phyloP scores from a whole-genome alignment of 352 stramenopile genomes.

The Pythium brassicae region DNA sequence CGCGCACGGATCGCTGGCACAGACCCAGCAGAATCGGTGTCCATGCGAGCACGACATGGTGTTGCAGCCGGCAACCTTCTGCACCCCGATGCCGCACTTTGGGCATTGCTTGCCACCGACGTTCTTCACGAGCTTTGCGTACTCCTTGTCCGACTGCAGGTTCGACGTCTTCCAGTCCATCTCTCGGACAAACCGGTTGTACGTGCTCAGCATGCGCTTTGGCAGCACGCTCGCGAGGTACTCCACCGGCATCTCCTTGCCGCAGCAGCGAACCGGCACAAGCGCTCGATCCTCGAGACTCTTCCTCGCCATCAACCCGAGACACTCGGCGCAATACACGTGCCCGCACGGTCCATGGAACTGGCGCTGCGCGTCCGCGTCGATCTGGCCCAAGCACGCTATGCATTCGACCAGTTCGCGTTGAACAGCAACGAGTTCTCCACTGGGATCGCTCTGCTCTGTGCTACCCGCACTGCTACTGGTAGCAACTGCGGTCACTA shows the following conservation, averaged over 20 bases:
- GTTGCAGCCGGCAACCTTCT: conserved; percentile 49
- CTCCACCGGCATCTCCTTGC: conserved; percentile 58
- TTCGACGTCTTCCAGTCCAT: conserved; percentile 38
- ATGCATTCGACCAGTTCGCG: background rate
- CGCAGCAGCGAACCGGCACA: conserved; percentile 61
- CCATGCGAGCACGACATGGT: conserved; percentile 48
- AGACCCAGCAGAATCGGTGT: conserved; percentile 64
- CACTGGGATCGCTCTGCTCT: no score
- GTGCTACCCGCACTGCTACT: background rate
- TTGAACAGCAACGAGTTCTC: no score
- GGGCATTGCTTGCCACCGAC: conserved; percentile 54
- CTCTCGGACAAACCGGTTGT: conserved; percentile 56
- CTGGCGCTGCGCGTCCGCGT: background rate
- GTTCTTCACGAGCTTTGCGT: conserved; percentile 30
- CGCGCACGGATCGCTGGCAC: conserved; percentile 30
- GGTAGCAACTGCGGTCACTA: background rate
- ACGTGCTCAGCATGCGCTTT: conserved; percentile 21
- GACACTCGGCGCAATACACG: conserved; percentile 55
- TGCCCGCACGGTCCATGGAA: conserved; percentile 37
- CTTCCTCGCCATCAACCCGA: conserved; percentile 49
- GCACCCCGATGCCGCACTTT: conserved; percentile 60
- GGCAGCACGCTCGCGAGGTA: conserved; percentile 48
- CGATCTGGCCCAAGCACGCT: conserved; percentile 9
- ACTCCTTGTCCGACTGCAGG: conserved; percentile 60
- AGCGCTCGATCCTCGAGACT: conserved; percentile 35